These are phyloP conservation scores for Rhizoclosmatium globosum DNA, from an alignment of 192 early-diverging fungal genomes.

Conservation along the genomic window DNA sequence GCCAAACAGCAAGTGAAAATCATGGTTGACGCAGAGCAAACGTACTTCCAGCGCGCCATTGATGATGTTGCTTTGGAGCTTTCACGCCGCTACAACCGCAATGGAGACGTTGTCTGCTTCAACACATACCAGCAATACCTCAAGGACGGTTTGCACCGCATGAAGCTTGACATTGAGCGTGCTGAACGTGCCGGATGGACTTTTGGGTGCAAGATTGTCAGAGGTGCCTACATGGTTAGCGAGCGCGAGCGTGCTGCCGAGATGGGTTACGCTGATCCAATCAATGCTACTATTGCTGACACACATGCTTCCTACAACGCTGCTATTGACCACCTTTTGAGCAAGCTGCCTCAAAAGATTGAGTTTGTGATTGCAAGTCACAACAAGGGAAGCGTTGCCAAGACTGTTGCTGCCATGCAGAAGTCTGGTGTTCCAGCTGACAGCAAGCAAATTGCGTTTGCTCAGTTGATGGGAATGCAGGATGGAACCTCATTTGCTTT, in stretches of 20 bases:
- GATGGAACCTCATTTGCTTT: conserved; percentile 87
- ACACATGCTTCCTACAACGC: conserved; percentile 87
- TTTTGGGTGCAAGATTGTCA: conserved; percentile 89
- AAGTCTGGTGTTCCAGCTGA: conserved; percentile 57
- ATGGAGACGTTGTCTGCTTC: conserved; percentile 68
- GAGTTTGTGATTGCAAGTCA: conserved; percentile 90
- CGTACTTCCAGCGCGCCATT: conserved; percentile 92
- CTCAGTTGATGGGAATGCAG: conserved; percentile 96
- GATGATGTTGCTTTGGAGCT: conserved; percentile 84
- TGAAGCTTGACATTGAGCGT: conserved; percentile 71
- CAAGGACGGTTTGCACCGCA: conserved; percentile 65
- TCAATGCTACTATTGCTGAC: conserved; percentile 78
- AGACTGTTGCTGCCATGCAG: conserved; percentile 72
- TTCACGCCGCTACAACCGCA: conserved; percentile 72
- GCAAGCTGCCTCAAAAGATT: conserved; percentile 64
- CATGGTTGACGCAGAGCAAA: conserved; percentile 96
- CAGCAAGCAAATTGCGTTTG: conserved; percentile 77
- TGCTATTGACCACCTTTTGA: conserved; percentile 78
- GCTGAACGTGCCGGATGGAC: conserved; percentile 75
- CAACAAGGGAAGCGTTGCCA: conserved; percentile 81
- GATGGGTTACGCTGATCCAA: conserved; percentile 79
- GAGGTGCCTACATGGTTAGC: conserved; percentile 83
- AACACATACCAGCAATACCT: conserved; percentile 98
- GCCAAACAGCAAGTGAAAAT: conserved; percentile 69
- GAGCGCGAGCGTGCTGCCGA: conserved; percentile 75